Percentiles rank a stretch among this genome's conserved stretches.
Evolutionary conservation across 306 rosid genomes (phyloP).

Genomic region (Rosa chinensis): DNA sequence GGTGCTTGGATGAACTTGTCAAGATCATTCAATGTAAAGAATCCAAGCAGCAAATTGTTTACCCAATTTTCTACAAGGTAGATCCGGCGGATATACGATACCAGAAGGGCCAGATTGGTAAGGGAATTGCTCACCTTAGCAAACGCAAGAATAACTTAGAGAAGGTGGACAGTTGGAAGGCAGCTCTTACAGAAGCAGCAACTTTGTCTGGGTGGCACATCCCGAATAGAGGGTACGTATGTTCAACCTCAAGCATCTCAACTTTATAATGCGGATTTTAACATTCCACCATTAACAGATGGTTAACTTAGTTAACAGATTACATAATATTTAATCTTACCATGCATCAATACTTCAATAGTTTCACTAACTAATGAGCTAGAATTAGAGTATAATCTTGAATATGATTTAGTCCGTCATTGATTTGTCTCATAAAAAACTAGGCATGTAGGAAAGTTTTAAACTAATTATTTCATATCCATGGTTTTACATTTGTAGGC

Average conservation of each 20-base stretch:
- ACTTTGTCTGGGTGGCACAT: constrained; percentile 4
- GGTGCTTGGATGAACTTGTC: background rate
- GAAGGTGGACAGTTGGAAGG: background rate
- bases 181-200: background rate
- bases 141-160: background rate
- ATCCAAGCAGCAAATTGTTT: background rate
- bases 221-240: background rate
- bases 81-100: background rate
- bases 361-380: no score
- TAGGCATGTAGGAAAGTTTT: no score
- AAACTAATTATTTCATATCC: background rate
- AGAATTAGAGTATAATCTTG: no score
- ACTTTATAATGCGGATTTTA: background rate
- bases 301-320: no score
- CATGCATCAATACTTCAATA: no score
- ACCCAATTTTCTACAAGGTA: constrained; percentile 14
- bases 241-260: no score
- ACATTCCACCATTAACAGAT: no score
- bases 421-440: no score
- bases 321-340: no score
- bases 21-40: background rate
- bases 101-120: constrained; percentile 1
- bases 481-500: background rate
- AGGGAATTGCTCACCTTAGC: background rate
- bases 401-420: no score